These are phyloP conservation scores for Cadophora sp. DNA, from an alignment of 2,329 filamentous ascomycete genomes.

Conservation along the genomic window DNA sequence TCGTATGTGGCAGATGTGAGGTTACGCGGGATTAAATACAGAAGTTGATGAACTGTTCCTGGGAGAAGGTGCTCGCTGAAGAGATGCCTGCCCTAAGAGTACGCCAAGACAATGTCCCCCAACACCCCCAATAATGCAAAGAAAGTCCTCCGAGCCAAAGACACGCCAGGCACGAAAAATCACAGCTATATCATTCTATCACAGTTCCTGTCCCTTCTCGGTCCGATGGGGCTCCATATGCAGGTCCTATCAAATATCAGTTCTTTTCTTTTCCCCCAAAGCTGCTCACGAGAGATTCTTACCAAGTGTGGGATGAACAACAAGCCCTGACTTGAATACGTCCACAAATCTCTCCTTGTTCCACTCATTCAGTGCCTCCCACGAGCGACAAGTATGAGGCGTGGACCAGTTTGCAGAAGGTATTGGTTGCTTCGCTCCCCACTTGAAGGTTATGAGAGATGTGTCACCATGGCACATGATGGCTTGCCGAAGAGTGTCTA, in stretches of 20 bases:
- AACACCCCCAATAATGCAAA: too few relatives aligned
- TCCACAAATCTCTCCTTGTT: constrained; percentile 6
- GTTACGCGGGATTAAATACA: background rate
- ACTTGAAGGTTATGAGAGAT: constrained; percentile 9
- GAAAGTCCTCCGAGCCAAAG: too few relatives aligned
- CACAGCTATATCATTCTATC: background rate
- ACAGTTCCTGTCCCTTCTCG: constrained; percentile 9
- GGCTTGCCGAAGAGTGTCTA: constrained; percentile 6
- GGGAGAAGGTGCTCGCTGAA: too few relatives aligned
- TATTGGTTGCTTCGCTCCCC: constrained; percentile 8
- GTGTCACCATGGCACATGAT: constrained; percentile 12
- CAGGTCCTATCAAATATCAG: background rate
- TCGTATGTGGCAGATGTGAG: background rate
- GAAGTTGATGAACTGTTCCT: too few relatives aligned
- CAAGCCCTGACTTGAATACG: constrained; percentile 2
- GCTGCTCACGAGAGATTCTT: background rate
- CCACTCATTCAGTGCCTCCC: constrained; percentile 7
- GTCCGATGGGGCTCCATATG: background rate
- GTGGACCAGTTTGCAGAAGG: constrained; percentile 6
- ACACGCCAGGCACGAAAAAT: too few relatives aligned
- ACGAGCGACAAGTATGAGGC: constrained; percentile 4
- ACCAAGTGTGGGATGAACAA: constrained; percentile 9
- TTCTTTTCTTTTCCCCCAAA: background rate
- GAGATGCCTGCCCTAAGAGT: too few relatives aligned
- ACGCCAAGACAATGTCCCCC: background rate